Evolutionary conservation across 805 yeast species (phyloP).

Genomic region (Metschnikowia arizonensis): DNA sequence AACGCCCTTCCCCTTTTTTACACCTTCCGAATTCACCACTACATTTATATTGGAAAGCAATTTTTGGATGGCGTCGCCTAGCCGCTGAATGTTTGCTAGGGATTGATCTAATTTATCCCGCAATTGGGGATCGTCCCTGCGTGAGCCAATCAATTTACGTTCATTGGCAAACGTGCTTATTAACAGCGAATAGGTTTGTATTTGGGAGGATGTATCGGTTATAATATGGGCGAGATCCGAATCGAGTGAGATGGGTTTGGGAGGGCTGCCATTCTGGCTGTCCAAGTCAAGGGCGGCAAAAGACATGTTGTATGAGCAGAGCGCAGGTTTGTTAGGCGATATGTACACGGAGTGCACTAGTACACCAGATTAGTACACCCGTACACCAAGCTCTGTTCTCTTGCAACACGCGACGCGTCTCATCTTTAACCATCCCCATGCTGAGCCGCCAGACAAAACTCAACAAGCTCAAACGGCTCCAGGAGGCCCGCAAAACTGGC

Average conservation of each 20-base stretch:
- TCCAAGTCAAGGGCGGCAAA: constrained; percentile 52
- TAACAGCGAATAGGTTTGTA: constrained; percentile 46
- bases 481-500: constrained; percentile 62
- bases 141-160: constrained; percentile 49
- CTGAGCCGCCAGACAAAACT: constrained; percentile 35
- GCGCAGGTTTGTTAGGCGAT: not conserved
- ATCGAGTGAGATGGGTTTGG: not conserved
- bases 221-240: constrained; percentile 34
- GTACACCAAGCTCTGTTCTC: too few relatives aligned
- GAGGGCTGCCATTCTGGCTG: constrained; percentile 35
- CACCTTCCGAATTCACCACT: constrained; percentile 18
- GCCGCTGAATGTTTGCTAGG: constrained; percentile 27
- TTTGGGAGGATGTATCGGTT: constrained; percentile 34
- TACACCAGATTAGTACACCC: not conserved
- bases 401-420: not conserved
- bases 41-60: constrained; percentile 30
- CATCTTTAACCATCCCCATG: constrained; percentile 3
- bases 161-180: constrained; percentile 49
- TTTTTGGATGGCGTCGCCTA: constrained; percentile 31
- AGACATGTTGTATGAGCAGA: constrained; percentile 35
- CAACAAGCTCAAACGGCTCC: constrained; percentile 55
- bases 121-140: constrained; percentile 41
- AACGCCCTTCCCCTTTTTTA: not conserved
- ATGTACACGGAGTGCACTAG: not conserved
- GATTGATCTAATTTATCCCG: constrained; percentile 34